Evolutionary conservation across 768 basidiomycete genomes (phyloP), one percentile per base, ranked within the genome.

Genomic region (Kwoniella sp.): DNA sequence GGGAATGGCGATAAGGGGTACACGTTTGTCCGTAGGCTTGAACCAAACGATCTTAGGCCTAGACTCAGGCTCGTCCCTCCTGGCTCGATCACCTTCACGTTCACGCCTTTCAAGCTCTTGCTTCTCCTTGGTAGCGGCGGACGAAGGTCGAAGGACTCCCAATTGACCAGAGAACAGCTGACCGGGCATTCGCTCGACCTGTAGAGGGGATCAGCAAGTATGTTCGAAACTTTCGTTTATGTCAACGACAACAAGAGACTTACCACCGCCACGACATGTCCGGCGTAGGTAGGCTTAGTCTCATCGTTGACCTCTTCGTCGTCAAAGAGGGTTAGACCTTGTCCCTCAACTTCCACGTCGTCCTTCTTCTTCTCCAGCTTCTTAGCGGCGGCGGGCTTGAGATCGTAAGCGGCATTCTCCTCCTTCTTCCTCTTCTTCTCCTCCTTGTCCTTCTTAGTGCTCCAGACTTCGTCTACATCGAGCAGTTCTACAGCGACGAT

Each of bases 341-440:
- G 96, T 1, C 96, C 96, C 82, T 99, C 96, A 27, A 99, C 96
- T 80, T 99, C 96, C 29, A 99, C 95, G 74, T 98, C 96, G 74
- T 99, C 96, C 83, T 97, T 97, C 86, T 98, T 98, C 87, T 99
- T 99, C 83, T 98, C 95, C 26, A 71, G 58, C 82, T 91, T 93
- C 63, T 88, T 89, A 52, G 75, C 69, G 24, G 71, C 68, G 6
- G 87, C 84, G 79, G 88, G 91, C 51, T 79, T 72, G 59, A 88
- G 77, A 74, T 98, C 95, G 79, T 93, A 97, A 0, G 93, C 91
- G 27, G 92, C 88, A 77, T 94, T 96, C 82, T 98, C 96, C 82
- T 98, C 96, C 86, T 99, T 99, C 83, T 98, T 98, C 76, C 95
- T 86, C 84, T 99, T 98, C 88, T 99, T 99, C 83, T 98, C 96